Evolutionary conservation across 495 filamentous ascomycete genomes (phyloP).

Genomic region (Elasticomyces elasticus): DNA sequence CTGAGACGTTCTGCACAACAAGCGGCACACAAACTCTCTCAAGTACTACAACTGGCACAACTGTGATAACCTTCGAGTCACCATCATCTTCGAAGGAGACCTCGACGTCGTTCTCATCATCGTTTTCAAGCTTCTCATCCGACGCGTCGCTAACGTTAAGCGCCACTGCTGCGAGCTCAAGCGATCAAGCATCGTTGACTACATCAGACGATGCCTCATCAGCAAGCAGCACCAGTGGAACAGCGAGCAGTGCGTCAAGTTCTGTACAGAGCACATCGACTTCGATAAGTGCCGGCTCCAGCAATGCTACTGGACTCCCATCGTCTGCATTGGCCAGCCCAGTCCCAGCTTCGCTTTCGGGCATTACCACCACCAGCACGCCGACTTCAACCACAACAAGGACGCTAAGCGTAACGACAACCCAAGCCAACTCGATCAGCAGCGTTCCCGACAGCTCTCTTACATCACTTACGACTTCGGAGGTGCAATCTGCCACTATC

Average conservation of each 20-base stretch:
- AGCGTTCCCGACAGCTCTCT: constrained; percentile 12
- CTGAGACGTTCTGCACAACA: not conserved
- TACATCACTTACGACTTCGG: constrained; percentile 18
- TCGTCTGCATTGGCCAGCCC: not conserved
- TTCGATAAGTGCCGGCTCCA: not conserved
- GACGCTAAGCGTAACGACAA: not conserved
- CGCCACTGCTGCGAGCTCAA: not conserved
- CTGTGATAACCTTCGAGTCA: not conserved
- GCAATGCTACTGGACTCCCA: too few species aligned
- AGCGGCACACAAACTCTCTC: not conserved
- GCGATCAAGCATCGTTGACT: not conserved
- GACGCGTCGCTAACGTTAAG: not conserved
- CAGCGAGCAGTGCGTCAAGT: too few species aligned
- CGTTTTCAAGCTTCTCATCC: not conserved
- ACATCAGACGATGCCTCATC: not conserved
- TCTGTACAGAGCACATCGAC: too few species aligned
- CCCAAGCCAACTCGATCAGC: not conserved
- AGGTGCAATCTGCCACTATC: constrained; percentile 15
- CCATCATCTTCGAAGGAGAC: not conserved
- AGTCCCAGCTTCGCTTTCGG: not conserved
- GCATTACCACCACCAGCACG: not conserved
- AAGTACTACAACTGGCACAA: constrained; percentile 1
- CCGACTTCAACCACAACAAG: not conserved
- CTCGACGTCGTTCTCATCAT: not conserved
- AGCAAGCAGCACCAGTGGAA: not conserved